Evolutionary conservation across 257 asterid genomes (phyloP).

Genomic region (Solanum lignicaule): DNA sequence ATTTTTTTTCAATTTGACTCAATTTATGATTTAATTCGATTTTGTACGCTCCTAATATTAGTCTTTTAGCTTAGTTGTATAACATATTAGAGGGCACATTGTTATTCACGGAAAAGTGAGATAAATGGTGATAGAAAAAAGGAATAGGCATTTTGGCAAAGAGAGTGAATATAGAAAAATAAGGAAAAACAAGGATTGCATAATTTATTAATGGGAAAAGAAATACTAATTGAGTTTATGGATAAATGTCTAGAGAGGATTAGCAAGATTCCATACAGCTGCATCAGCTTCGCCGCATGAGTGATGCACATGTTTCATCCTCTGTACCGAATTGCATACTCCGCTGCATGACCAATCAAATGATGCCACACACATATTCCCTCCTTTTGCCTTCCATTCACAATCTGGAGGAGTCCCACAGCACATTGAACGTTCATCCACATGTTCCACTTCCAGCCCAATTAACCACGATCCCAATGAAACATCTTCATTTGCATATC

Average conservation of each 20-base stretch:
- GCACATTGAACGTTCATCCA: conserved; percentile 66
- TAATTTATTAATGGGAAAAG: background rate
- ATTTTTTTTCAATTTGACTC: too few relatives aligned
- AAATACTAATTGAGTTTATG: background rate
- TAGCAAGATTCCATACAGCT: conserved; percentile 43
- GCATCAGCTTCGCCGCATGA: conserved; percentile 62
- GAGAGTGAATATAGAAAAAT: too few relatives aligned
- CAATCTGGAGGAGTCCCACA: conserved; percentile 83
- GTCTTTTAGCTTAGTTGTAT: too few relatives aligned
- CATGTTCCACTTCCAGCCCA: conserved; percentile 75
- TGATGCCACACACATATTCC: conserved; percentile 63
- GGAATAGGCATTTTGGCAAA: too few relatives aligned
- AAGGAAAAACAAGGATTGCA: background rate
- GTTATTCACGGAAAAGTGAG: too few relatives aligned
- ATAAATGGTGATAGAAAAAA: too few relatives aligned
- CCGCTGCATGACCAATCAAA: conserved; percentile 90
- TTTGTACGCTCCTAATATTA: too few relatives aligned
- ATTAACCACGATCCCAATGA: conserved; percentile 70
- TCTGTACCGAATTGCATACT: conserved; percentile 61
- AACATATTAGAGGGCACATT: background rate
- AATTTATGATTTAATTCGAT: too few relatives aligned
- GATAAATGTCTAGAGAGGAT: background rate
- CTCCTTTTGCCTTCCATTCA: conserved; percentile 31
- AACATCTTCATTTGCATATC: conserved; percentile 72
- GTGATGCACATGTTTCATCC: conserved; percentile 53